These are phyloP conservation scores for Boletus rubropictus DNA, from an alignment of 768 basidiomycete species.

Conservation along the genomic window DNA sequence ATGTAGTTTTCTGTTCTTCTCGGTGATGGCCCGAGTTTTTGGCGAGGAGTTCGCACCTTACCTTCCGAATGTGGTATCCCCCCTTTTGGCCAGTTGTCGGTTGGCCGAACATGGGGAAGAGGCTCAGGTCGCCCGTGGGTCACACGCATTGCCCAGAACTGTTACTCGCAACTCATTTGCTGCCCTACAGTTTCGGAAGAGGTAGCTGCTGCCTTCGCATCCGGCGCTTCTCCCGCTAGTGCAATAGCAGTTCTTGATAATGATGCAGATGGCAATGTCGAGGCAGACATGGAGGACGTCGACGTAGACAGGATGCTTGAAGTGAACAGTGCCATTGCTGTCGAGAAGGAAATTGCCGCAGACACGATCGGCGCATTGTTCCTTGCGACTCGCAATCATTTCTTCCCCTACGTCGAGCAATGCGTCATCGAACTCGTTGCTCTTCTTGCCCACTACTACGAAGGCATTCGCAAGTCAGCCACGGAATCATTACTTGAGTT, in stretches of 20 bases:
- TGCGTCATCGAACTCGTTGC: conserved; percentile 72
- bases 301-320: conserved; percentile 85
- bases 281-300: conserved; percentile 67
- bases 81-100: conserved; percentile 74
- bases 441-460: conserved; percentile 88
- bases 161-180: neutral
- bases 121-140: conserved; percentile 38
- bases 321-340: conserved; percentile 92
- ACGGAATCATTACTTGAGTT: conserved; percentile 84
- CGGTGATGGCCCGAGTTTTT: conserved; percentile 97
- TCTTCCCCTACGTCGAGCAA: conserved; percentile 87
- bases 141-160: neutral
- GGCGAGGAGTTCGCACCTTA: conserved; percentile 89
- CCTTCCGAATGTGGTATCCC: conserved; percentile 79
- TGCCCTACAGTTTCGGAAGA: conserved; percentile 42
- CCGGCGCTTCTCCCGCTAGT: conserved; percentile 67
- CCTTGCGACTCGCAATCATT: conserved; percentile 69
- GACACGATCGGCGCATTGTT: conserved; percentile 94
- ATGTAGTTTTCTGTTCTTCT: conserved; percentile 97
- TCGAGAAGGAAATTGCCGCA: conserved; percentile 98
- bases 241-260: conserved; percentile 57
- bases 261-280: conserved; percentile 51
- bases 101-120: conserved; percentile 78
- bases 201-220: conserved; percentile 56
- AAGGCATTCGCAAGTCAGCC: conserved; percentile 93